Base-by-base conservation (phyloP, 2,329 filamentous ascomycete species). In the Dryadomyces sulphureus region DNA sequence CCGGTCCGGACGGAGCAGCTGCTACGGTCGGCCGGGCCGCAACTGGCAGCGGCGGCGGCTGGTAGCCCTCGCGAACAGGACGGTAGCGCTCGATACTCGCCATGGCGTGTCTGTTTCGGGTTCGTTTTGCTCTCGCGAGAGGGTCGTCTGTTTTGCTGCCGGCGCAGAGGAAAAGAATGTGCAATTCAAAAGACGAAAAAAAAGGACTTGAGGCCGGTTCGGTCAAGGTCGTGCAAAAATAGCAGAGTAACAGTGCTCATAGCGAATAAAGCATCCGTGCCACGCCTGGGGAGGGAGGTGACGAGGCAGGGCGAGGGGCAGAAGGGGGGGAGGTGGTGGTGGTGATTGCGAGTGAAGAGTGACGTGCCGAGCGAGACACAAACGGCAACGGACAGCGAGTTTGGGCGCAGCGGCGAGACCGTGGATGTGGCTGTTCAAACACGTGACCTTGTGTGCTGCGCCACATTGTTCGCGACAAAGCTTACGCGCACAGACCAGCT, bases 61-160 rank as follows among this genome's bases (percentile, higher is more conserved):
- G 72, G 52, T 77, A 77, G 52, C 66, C 67, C 59, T 77, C 74
- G 49, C 72, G 67, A 43, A 69, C 64, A 45, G 72, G 72, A 51
- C 73, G 67, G 54, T 78, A 78, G 56, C 70, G 64, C 57, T 77
- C 73, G 60, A 78, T 69, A 58, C 72, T 77, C 52, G 73, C 74
- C 75, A 78, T 78, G 16, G 19, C 20, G 32, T 16, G 7, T 9
- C 6, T 14, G 36, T 20, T 17, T 12, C 16, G 27, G 27, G 27
- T 36, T 36, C 7, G 7, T n/a, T 16, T 12, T 35, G 7, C 16
- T 35, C 16, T 35, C 32, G 32, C 7, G 32, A 14, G 32, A 14
- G 12, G 9, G 34, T 36, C 4, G 34, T 17, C 8, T 12, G 7
- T 12, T 16, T n/a, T n/a, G 34, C 16, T n/a, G 32, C n/a, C 9